Evolutionary conservation across 1,139 yeast species (phyloP).

Genomic region (Arxiozyma slooffiae): DNA sequence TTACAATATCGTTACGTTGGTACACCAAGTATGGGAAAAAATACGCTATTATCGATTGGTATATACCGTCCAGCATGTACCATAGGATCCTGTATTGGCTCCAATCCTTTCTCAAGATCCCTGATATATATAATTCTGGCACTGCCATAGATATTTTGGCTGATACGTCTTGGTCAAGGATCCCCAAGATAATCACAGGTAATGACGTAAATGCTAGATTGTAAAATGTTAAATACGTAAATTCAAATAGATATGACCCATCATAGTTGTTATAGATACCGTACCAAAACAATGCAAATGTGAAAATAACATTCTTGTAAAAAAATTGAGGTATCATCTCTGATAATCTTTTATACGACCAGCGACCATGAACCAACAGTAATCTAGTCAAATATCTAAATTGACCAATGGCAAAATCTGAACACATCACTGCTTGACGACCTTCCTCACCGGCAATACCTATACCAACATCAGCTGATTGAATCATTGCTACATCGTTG

Average conservation of each 20-base stretch:
- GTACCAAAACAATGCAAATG: conserved; percentile 85
- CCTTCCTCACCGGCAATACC: conserved; percentile 99
- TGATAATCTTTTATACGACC: conserved; percentile 86
- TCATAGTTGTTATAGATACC: conserved; percentile 79
- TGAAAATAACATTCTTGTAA: conserved; percentile 83
- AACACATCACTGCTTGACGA: conserved; percentile 94
- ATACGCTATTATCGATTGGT: conserved; percentile 76
- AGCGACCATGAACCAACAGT: conserved; percentile 84
- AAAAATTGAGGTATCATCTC: conserved; percentile 95
- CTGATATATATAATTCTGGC: conserved; percentile 80
- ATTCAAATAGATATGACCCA: conserved; percentile 86
- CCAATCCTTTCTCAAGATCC: conserved; percentile 80
- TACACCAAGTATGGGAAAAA: conserved; percentile 77
- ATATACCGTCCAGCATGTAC: conserved; percentile 80
- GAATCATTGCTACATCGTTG: conserved; percentile 97
- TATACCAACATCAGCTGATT: conserved; percentile 94
- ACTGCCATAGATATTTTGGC: conserved; percentile 72
- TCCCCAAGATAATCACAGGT: conserved; percentile 84
- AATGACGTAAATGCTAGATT: conserved; percentile 91
- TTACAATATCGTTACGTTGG: conserved; percentile 46
- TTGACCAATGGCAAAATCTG: conserved; percentile 95
- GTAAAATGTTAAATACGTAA: conserved; percentile 84
- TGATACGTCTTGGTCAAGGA: conserved; percentile 86
- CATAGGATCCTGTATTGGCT: conserved; percentile 65
- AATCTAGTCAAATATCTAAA: conserved; percentile 74